Evolutionary conservation across 2,329 filamentous ascomycete genomes (phyloP), one percentile per base, ranked within the genome.

Genomic region (Didymella arachidicola): DNA sequence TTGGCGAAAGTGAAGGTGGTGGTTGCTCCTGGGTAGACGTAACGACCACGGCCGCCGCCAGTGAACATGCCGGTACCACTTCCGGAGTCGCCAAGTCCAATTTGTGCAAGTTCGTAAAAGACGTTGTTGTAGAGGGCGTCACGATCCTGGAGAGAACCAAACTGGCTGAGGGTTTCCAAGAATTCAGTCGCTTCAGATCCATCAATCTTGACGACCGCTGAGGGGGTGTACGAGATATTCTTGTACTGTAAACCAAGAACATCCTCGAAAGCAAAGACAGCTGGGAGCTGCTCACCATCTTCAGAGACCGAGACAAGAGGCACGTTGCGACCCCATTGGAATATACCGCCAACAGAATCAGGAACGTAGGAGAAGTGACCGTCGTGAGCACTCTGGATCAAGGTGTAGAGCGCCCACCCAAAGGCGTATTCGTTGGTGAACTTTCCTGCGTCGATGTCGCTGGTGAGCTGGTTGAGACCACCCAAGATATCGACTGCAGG

Each of bases 301-400:
- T 75, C 68, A 2, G 86, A 89, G 4, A 89, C 81, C 0, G 87
- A 89, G 0, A 89, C 85, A 1, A 89, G 60, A 34, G 79, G 78
- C 67, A 83, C 69, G 18, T 74, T 73, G 12, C 83, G 78, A 7
- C 78, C 79, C 65, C 69, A 88, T 55, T 64, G 77, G 70, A 87
- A 86, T 7, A 83, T 69, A 2, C 56, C 75, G 39, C 79, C 80
- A 22, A 87, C 80, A 3, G 81, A 77, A 60, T 86, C 83, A 0
- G 84, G 83, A 19, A 81, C 75, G 68, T 83, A 86, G 1, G 75
- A 71, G 57, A 89, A 86, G 69, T 91, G 89, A 2, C 87, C 87
- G 69, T 91, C 88, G 64, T 90, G 86, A 2, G 85, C 83, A 1
- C 80, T 79, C 19, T 79, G 79, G 46, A 88, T 80, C 14, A 86